Evolutionary conservation across 441 rosid species (phyloP).

Genomic region (Arabidopsis lyrata): DNA sequence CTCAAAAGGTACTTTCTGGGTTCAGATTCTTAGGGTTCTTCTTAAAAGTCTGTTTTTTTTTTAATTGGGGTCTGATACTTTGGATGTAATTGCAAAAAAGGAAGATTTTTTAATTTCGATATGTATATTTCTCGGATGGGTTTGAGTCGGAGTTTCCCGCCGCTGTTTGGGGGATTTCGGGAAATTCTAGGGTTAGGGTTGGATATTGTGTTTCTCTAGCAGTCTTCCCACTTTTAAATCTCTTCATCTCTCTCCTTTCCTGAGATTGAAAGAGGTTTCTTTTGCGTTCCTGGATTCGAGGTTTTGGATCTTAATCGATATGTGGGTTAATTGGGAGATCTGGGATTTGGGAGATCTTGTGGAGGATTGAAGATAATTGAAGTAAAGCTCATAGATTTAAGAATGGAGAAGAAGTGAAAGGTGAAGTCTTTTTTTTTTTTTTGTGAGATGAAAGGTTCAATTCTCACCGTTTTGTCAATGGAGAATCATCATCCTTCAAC

Average conservation of each 20-base stretch:
- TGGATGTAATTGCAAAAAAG: slow-evolving; percentile 12
- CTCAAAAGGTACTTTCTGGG: slow-evolving; percentile 59
- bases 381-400: too few species aligned
- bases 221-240: too few species aligned
- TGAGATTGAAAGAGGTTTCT: slow-evolving; percentile 37
- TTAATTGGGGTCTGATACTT: too few species aligned
- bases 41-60: too few species aligned
- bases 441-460: slow-evolving; percentile 58
- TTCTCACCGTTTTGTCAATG: slow-evolving; percentile 65
- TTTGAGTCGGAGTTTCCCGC: slow-evolving; percentile 58
- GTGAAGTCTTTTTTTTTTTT: too few species aligned
- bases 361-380: slow-evolving; percentile 24
- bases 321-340: slow-evolving; percentile 45
- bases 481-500: slow-evolving; percentile 75
- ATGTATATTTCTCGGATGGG: slow-evolving; percentile 58
- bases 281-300: not conserved
- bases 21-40: slow-evolving; percentile 39
- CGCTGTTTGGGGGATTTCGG: slow-evolving; percentile 67
- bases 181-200: slow-evolving; percentile 63
- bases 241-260: slow-evolving; percentile 38
- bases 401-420: too few species aligned
- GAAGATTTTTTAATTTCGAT: not conserved
- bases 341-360: slow-evolving; percentile 33
- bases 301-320: slow-evolving; percentile 26
- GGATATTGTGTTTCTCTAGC: slow-evolving; percentile 61